These are phyloP conservation scores for Tarenaya hassleriana DNA, from an alignment of 345 rosid genomes.

Conservation along the genomic window DNA sequence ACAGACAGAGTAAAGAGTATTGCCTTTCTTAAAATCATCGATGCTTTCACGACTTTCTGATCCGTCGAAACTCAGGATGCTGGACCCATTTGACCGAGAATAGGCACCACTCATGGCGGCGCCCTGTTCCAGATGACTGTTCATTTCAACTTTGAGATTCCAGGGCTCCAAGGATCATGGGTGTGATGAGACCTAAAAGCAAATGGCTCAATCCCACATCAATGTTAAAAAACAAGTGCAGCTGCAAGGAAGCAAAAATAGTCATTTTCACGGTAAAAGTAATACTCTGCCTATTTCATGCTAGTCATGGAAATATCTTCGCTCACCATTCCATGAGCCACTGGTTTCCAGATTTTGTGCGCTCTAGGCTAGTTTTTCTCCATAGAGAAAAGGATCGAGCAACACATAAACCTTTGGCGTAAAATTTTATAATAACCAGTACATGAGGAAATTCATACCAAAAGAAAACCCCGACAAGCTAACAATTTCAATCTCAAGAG, in stretches of 20 bases:
- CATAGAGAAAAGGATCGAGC: background rate
- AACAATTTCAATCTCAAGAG: no score
- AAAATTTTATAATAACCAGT: background rate
- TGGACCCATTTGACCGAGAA: slow-evolving; percentile 36
- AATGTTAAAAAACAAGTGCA: background rate
- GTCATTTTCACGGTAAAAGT: background rate
- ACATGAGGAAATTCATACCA: background rate
- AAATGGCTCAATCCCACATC: background rate
- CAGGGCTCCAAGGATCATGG: slow-evolving; percentile 10
- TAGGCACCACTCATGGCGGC: slow-evolving; percentile 21
- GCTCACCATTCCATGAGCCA: background rate
- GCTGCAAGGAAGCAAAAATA: background rate
- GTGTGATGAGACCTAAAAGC: slow-evolving; percentile 24
- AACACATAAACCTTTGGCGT: slow-evolving; percentile 7
- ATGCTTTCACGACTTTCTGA: slow-evolving; percentile 31
- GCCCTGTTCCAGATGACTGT: background rate
- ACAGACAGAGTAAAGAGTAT: background rate
- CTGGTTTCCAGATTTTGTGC: background rate
- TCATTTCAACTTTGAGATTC: slow-evolving; percentile 16
- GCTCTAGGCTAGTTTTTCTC: background rate
- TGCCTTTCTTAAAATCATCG: slow-evolving; percentile 36
- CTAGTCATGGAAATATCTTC: background rate
- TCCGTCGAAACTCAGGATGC: slow-evolving; percentile 26
- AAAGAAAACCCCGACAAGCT: background rate
- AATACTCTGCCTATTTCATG: background rate